Percentiles rank a stretch among this genome's conserved stretches.
These are phyloP conservation scores for Talaromyces sp. DNA, from an alignment of 2,329 filamentous ascomycete genomes.

Conservation along the genomic window DNA sequence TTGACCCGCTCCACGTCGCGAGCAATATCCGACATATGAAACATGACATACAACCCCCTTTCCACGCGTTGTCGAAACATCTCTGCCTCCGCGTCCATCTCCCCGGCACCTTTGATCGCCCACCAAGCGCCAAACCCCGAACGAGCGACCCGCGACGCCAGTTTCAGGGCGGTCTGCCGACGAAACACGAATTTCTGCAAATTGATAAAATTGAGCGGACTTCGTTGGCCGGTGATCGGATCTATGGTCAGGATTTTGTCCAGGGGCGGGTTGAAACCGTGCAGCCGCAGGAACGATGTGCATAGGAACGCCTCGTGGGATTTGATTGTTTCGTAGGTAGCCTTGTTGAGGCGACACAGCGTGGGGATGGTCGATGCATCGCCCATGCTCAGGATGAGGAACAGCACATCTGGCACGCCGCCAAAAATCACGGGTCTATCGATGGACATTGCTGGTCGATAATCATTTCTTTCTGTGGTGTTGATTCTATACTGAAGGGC, in stretches of 20 bases:
- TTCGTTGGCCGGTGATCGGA: constrained; percentile 21
- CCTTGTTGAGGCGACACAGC: constrained; percentile 24
- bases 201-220: constrained; percentile 21
- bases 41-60: constrained; percentile 25
- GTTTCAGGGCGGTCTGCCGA: constrained; percentile 18
- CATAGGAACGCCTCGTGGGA: constrained; percentile 25
- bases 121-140: constrained; percentile 26
- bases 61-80: constrained; percentile 23
- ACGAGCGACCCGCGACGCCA: constrained; percentile 24
- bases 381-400: constrained; percentile 26
- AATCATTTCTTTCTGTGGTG: constrained; percentile 8
- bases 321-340: constrained; percentile 25
- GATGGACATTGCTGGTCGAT: constrained; percentile 9
- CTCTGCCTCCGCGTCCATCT: constrained; percentile 27
- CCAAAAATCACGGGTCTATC: constrained; percentile 19
- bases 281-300: constrained; percentile 26
- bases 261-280: constrained; percentile 53
- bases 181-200: constrained; percentile 22
- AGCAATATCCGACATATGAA: constrained; percentile 27
- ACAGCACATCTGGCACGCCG: constrained; percentile 25
- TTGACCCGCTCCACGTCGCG: constrained; percentile 17
- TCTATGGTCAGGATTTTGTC: constrained; percentile 48
- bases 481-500: background rate
- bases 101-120: constrained; percentile 21
- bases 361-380: constrained; percentile 21